These are phyloP conservation scores for Aspergillus leporis DNA, from an alignment of 495 filamentous ascomycete species.

Conservation along the genomic window DNA sequence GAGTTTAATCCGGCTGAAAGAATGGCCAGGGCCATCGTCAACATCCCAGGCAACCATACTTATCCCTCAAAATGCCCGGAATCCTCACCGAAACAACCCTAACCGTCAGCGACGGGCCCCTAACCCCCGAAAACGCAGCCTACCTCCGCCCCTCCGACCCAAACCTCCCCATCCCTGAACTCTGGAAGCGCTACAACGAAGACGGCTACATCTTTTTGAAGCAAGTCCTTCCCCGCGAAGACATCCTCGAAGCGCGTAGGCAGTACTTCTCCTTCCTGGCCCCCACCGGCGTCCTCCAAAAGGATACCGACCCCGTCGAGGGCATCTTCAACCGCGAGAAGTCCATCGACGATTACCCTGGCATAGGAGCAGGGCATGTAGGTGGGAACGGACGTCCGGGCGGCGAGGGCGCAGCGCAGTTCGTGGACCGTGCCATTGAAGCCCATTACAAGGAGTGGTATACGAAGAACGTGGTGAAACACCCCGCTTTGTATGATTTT, in stretches of 20 bases:
- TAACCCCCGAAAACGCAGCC: constrained; percentile 48
- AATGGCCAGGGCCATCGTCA: background rate
- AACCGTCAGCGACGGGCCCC: constrained; percentile 54
- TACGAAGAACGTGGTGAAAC: constrained; percentile 54
- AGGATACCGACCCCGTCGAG: constrained; percentile 39
- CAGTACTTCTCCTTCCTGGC: constrained; percentile 58
- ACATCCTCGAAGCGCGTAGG: constrained; percentile 56
- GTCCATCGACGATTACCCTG: constrained; percentile 50
- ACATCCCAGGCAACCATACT: background rate
- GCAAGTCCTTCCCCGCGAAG: constrained; percentile 54
- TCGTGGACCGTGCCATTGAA: constrained; percentile 56
- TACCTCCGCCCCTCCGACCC: constrained; percentile 44
- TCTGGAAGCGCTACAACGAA: constrained; percentile 52
- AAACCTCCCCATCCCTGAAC: constrained; percentile 38
- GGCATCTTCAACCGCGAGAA: constrained; percentile 55
- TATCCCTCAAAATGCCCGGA: constrained; percentile 29
- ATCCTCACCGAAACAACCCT: constrained; percentile 29
- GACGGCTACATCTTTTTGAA: constrained; percentile 66
- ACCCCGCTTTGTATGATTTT: constrained; percentile 53
- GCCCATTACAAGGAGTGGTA: constrained; percentile 61
- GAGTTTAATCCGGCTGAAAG: background rate
- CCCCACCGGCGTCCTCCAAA: constrained; percentile 56
- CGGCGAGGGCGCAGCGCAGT: constrained; percentile 41
- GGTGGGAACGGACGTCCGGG: constrained; percentile 52
- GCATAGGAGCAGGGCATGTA: constrained; percentile 56